Evolutionary conservation across 495 filamentous ascomycete genomes (phyloP), one percentile per base, ranked within the genome.

Genomic region (Oidiodendron maius): DNA sequence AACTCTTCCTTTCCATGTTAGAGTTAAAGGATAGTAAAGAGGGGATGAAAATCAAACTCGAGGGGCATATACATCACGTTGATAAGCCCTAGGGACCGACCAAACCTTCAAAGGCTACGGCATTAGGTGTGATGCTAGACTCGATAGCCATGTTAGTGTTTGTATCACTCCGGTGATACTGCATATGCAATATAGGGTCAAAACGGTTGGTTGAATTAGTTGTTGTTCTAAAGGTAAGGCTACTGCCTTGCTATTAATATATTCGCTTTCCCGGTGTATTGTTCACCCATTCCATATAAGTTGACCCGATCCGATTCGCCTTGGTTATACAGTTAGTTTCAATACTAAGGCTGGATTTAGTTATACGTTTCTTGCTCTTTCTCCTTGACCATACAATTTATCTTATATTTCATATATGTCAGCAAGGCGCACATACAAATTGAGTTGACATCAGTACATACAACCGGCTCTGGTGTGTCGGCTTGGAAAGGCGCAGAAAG

Each of bases 341-440:
- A 5, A 20, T 3, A 20, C 12, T 20, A 12, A 16, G 38, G n/a
- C n/a, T n/a, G n/a, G n/a, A n/a, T n/a, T n/a, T n/a, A n/a, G n/a
- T n/a, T n/a, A n/a, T n/a, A n/a, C n/a, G n/a, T 3, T 15, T 53
- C 20, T 34, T 20, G n/a, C 35, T 26, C 16, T 34, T 23, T 13
- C 13, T 40, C 43, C 10, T 51, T 57, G 37, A 69, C 72, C 61
- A 80, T 71, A 38, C 70, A 67, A 45, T 70, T 74, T 57, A 84
- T 77, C 45, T 77, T 72, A 38, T 71, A 67, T 58, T 82, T 76
- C 11, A 84, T 80, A 47, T 83, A 78, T 2, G 71, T 71, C 23
- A 84, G 59, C 6, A 84, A 67, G 0, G 78, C 77, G 52, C 77
- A 81, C 9, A 85, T 76, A 48, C 75, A 76, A 51, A 86, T 86